Evolutionary conservation across 2,329 filamentous ascomycete species (phyloP), one percentile per base, ranked within the genome.

Genomic region (Fusarium paranaense): DNA sequence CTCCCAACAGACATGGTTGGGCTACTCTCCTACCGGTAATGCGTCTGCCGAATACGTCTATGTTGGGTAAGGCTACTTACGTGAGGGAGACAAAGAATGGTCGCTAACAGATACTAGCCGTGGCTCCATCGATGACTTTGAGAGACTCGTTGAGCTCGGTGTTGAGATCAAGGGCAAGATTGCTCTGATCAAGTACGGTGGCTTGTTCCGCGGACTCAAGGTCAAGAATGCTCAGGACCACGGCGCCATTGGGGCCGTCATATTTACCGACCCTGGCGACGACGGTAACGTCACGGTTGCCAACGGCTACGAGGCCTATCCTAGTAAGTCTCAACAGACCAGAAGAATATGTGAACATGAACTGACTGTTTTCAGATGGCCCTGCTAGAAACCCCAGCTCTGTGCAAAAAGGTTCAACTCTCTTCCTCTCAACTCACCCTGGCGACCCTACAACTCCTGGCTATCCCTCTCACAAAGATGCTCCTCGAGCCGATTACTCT

Each of bases 231-330:
- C 95, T 1, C 91, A 95, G 79, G 93, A 97, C 73, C 86, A 97
- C 20, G 95, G 95, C 14, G 95, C 96, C 87, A 86, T 97, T 37
- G 95, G 94, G 16, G 89, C 90, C 11, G 86, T 98, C 58, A 89
- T 98, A 42, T 98, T 95, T 82, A 91, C 87, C 20, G 95, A 98
- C 79, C 95, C 95, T 0, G 94, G 95, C 42, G 94, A 96, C 77
- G 95, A 98, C 81, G 93, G 93, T 4, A 86, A 92, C 10, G 85
- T 94, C 25, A 96, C 93, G 0, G 92, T 93, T 54, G 89, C 90
- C 69, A 94, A 96, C 74, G 94, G 94, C 1, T 88, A 93, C 74
- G 88, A 91, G 65, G 82, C 90, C 0, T 96, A 96, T 79, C 94
- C 94, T 0, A 85, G 81, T 82, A 59, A 25, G 74, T 67, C 14